Percentiles rank a stretch among this genome's conserved stretches.
Conservation (phyloP, 352 stramenopile genomes). For the Phytophthora sojae region DNA sequence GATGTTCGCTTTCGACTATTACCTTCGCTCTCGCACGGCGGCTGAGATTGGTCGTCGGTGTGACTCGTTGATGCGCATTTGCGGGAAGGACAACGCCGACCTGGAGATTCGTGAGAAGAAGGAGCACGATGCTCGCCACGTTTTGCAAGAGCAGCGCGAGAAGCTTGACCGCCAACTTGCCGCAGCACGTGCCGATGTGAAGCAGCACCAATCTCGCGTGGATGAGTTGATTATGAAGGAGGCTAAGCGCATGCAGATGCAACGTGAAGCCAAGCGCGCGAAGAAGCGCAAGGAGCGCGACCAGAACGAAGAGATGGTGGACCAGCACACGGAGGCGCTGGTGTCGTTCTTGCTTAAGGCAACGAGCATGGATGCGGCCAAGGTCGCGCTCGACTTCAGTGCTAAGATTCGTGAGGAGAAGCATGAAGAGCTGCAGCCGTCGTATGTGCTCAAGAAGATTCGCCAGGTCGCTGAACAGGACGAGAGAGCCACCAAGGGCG, state of each 20-base stretch:
- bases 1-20: conserved; percentile 98
- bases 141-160: conserved; percentile 74
- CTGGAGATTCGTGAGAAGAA: conserved; percentile 82
- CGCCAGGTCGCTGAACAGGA: conserved; percentile 68
- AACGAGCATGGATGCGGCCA: conserved; percentile 71
- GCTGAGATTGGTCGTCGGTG: conserved; percentile 96
- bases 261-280: conserved; percentile 78
- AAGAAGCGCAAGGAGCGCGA: conserved; percentile 85
- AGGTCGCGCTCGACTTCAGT: conserved; percentile 75
- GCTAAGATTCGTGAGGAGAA: conserved; percentile 53
- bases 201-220: conserved; percentile 79
- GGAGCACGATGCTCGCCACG: conserved; percentile 63
- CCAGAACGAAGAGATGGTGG: conserved; percentile 72
- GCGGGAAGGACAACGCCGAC: conserved; percentile 94
- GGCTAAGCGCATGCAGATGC: conserved; percentile 85
- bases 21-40: conserved; percentile 96
- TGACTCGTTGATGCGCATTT: conserved; percentile 95
- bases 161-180: conserved; percentile 72
- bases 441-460: conserved; percentile 80
- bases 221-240: conserved; percentile 91
- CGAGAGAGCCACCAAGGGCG: conserved; percentile 53
- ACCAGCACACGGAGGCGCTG: conserved; percentile 64
- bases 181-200: conserved; percentile 74
- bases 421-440: conserved; percentile 56
- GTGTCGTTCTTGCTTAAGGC: conserved; percentile 61